Conservation (phyloP, 2,329 filamentous ascomycete genomes). For the Zymoseptoria ardabiliae region DNA sequence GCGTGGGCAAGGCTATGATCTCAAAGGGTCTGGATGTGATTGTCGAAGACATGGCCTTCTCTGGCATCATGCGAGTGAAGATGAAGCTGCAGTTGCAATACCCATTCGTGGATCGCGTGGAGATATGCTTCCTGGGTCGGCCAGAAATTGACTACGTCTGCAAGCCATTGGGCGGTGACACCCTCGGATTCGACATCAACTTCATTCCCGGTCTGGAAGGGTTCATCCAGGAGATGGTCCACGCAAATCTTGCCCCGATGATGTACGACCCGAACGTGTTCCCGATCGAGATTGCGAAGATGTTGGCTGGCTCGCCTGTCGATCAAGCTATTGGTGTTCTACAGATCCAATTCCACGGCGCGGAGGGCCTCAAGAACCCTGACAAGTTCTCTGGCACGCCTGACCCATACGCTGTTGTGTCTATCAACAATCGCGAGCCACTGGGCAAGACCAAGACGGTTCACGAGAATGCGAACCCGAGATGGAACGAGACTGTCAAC, state of each 20-base stretch:
- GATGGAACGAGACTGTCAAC: conserved; percentile 96
- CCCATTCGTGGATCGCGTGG: conserved; percentile 87
- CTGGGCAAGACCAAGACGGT: conserved; percentile 86
- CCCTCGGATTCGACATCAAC: conserved; percentile 96
- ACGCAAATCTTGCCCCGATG: conserved; percentile 88
- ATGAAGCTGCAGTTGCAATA: conserved; percentile 95
- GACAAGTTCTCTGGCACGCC: conserved; percentile 89
- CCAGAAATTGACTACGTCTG: conserved; percentile 94
- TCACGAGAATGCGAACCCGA: conserved; percentile 74
- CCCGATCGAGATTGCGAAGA: conserved; percentile 96
- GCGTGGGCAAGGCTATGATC: conserved; percentile 90
- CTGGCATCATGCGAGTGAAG: conserved; percentile 92
- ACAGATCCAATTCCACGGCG: conserved; percentile 83
- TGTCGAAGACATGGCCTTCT: conserved; percentile 95
- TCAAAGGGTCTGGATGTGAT: conserved; percentile 97
- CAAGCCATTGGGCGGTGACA: conserved; percentile 93
- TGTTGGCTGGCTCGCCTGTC: conserved; percentile 87
- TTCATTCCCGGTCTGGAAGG: conserved; percentile 90
- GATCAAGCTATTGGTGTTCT: conserved; percentile 94
- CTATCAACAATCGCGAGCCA: conserved; percentile 72
- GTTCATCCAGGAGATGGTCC: conserved; percentile 95
- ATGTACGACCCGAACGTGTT: conserved; percentile 98
- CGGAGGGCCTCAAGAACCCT: conserved; percentile 85
- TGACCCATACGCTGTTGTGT: conserved; percentile 82
- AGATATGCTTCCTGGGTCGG: conserved; percentile 87